phyloP scores from a whole-genome alignment of 2,329 filamentous ascomycete species.

The Emergomyces pasteurianus region DNA sequence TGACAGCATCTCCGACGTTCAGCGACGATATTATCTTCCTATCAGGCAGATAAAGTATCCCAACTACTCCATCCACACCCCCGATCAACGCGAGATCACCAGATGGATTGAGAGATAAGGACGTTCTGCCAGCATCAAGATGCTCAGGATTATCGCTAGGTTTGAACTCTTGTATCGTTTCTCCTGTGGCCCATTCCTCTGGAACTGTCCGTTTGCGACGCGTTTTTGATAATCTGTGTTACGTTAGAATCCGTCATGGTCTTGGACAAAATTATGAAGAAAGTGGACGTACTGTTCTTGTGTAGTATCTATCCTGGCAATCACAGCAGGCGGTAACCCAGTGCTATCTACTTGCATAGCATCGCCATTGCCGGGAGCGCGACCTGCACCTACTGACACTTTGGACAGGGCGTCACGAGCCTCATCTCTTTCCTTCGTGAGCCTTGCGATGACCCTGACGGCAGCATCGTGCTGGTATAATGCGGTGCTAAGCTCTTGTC shows the following conservation, averaged over 20 bases:
- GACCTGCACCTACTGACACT: constrained; percentile 57
- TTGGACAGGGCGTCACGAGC: constrained; percentile 79
- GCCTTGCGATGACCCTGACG: constrained; percentile 80
- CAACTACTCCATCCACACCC: constrained; percentile 60
- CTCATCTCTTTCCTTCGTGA: constrained; percentile 87
- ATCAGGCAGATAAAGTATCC: constrained; percentile 66
- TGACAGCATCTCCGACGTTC: constrained; percentile 53
- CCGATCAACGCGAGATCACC: constrained; percentile 61
- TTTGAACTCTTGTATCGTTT: constrained; percentile 53
- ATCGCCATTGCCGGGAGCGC: constrained; percentile 50
- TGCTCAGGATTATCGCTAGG: constrained; percentile 43
- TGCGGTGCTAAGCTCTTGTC: constrained; percentile 85
- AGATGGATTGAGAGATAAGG: constrained; percentile 46
- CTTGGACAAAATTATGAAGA: background rate
- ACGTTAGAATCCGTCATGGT: constrained; percentile 9
- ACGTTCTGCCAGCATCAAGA: constrained; percentile 47
- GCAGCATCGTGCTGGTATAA: constrained; percentile 96
- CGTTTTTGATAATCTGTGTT: constrained; percentile 63
- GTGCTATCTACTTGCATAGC: constrained; percentile 87
- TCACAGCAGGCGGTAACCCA: constrained; percentile 58
- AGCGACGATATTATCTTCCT: constrained; percentile 62
- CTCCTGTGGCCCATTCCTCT: constrained; percentile 68
- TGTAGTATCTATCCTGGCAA: constrained; percentile 63
- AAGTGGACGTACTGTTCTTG: constrained; percentile 56
- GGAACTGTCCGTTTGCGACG: constrained; percentile 83